Base-by-base conservation (phyloP, 2,329 filamentous ascomycete genomes). In the Macrophomina pseudophaseolina region DNA sequence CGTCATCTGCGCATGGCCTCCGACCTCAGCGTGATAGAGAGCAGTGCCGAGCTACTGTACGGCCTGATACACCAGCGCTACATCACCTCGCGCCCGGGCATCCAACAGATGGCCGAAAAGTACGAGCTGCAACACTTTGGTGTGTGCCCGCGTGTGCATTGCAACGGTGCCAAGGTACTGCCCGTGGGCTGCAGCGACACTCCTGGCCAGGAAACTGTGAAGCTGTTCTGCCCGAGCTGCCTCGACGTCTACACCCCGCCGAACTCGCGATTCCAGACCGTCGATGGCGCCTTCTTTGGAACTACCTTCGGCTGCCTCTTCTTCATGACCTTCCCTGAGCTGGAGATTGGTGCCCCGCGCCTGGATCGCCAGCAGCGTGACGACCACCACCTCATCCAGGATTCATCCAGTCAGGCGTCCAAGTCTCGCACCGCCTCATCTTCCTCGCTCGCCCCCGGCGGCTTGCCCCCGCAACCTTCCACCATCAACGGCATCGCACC, bases 31-130 rank as follows among this genome's bases (percentile, higher is more conserved):
- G 91, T 97, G 71, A 97, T 99, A 75, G 95, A 99, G 82, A 96
- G 91, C 70, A 97, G 93, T 0, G 94, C 95, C n/a, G 95, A 99
- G 83, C 90, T 98, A 83, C 89, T 99, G 30, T 99, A 99, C 81
- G 95, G 95, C 48, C 87, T 99, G 68, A 99, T 99, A 79, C 95
- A 99, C 81, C 95, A 98, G 80, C 91, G 95, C 66, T 99, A 97
- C 80, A 98, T 99, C 81, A 98, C 94, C 75, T 97, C 94, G 30
- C 88, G 95, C 67, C 93, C 92, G 2, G 95, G 95, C 63, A 98
- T 99, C 74, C 94, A 98, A 81, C 94, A 97, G 78, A 99, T 99
- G 95, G 93, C 94, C 69, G 95, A 99, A 80, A 99, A 99, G 80
- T 99, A 98, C 83, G 94, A 98, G 80, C 86, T 97, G 58, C 91